phyloP scores from a whole-genome alignment of 768 basidiomycete genomes.

The Calocera cornea region DNA sequence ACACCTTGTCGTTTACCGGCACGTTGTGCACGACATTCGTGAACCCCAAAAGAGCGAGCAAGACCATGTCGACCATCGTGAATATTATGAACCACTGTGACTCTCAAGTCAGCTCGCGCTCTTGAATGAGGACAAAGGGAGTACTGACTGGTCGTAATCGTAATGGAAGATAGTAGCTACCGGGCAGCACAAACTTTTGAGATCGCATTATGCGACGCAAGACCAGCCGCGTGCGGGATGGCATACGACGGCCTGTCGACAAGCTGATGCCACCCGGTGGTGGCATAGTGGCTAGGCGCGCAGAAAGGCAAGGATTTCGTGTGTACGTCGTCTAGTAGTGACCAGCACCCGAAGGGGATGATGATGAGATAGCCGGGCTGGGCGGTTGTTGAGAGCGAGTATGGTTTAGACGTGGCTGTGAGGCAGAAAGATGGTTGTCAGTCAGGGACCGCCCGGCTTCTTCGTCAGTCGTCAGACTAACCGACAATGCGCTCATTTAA shows the following conservation, averaged over 20 bases:
- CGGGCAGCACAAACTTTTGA: constrained; percentile 42
- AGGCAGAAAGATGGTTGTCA: no score
- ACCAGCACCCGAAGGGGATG: not conserved
- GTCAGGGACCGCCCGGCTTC: no score
- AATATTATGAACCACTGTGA: constrained; percentile 68
- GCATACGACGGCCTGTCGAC: not conserved
- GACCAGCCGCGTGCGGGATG: not conserved
- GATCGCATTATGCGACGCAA: constrained; percentile 43
- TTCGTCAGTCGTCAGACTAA: not conserved
- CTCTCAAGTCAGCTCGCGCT: constrained; percentile 11
- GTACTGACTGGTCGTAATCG: constrained; percentile 52
- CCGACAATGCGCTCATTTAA: not conserved
- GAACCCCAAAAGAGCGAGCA: constrained; percentile 63
- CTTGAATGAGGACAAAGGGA: constrained; percentile 3
- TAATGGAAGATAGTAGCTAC: constrained; percentile 52
- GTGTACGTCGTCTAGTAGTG: not conserved
- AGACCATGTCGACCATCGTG: constrained; percentile 51
- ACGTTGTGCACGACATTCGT: constrained; percentile 46
- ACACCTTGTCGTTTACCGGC: constrained; percentile 28
- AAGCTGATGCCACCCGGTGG: not conserved
- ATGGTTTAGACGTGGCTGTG: not conserved
- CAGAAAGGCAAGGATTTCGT: not conserved
- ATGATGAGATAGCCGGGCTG: not conserved
- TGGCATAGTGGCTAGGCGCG: not conserved
- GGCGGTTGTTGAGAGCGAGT: no score